phyloP scores from a whole-genome alignment of 176 grass and related monocot genomes.

The Juncus inflexus region DNA sequence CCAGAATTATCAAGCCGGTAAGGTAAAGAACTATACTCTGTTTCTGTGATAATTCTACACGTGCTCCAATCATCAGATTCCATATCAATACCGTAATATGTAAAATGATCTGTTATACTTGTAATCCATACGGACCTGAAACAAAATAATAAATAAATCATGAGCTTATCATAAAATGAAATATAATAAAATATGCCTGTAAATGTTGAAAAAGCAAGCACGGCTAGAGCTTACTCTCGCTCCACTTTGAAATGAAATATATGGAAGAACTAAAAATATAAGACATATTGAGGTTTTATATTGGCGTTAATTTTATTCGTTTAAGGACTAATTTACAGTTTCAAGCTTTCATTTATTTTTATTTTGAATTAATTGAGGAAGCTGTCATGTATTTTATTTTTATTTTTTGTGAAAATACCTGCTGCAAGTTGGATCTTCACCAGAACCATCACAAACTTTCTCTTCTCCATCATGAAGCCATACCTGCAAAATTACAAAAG shows the following conservation, averaged over 20 bases:
- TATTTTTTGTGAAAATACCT: constrained; percentile 34
- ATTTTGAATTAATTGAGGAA: neutral
- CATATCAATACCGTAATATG: constrained; percentile 65
- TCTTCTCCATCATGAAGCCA: constrained; percentile 59
- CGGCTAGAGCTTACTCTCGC: neutral
- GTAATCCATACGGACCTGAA: constrained; percentile 22
- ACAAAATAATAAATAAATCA: too few relatives aligned
- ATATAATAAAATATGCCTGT: too few relatives aligned
- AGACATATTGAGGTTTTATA: neutral
- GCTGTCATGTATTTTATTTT: neutral
- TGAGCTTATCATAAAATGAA: neutral
- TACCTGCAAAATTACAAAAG: constrained; percentile 40
- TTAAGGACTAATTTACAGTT: neutral
- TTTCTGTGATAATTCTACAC: constrained; percentile 58
- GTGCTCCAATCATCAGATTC: constrained; percentile 76
- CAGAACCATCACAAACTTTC: constrained; percentile 74
- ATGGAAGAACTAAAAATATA: neutral
- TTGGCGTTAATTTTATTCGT: neutral
- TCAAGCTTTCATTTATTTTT: neutral
- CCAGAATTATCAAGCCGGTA: constrained; percentile 38
- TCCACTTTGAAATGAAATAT: neutral
- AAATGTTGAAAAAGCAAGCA: neutral
- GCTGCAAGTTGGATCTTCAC: constrained; percentile 78
- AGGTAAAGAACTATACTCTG: constrained; percentile 15
- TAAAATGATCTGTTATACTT: constrained; percentile 71